phyloP scores from a whole-genome alignment of 352 stramenopile species.

The Lagenidium giganteum region DNA sequence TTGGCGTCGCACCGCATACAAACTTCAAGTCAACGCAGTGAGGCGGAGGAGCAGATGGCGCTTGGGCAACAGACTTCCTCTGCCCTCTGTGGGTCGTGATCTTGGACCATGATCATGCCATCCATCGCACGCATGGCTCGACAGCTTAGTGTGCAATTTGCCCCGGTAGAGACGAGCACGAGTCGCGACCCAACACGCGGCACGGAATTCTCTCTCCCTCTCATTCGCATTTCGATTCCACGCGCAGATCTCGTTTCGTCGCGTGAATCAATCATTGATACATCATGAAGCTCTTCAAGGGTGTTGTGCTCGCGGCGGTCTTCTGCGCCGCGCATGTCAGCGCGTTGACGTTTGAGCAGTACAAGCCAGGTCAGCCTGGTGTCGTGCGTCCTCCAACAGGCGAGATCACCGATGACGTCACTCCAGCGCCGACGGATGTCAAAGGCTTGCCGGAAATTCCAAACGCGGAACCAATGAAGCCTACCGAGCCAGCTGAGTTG shows the following conservation, averaged over 20 bases:
- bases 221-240: conserved; percentile 2
- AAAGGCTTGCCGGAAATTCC: conserved; percentile 7
- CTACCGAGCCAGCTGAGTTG: not conserved
- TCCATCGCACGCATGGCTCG: not conserved
- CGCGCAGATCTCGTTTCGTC: not conserved
- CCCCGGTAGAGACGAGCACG: conserved; percentile 10
- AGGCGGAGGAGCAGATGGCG: conserved; percentile 5
- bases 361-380: conserved; percentile 1
- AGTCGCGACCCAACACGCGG: not conserved
- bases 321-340: conserved; percentile 44
- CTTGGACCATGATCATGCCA: conserved; percentile 1
- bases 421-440: conserved; percentile 6
- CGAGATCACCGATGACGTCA: conserved; percentile 13
- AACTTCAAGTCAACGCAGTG: not conserved
- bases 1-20: not conserved
- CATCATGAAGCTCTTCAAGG: conserved; percentile 34
- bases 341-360: conserved; percentile 43
- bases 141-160: conserved; percentile 13
- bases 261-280: too few relatives aligned
- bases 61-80: too few relatives aligned
- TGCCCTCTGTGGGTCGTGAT: conserved; percentile 7
- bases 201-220: not conserved
- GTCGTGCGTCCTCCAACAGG: conserved; percentile 9
- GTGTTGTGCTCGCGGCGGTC: conserved; percentile 49
- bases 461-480: not conserved